Evolutionary conservation across 2,329 filamentous ascomycete species (phyloP), one percentile per base, ranked within the genome.

Genomic region (Hortaea werneckii): DNA sequence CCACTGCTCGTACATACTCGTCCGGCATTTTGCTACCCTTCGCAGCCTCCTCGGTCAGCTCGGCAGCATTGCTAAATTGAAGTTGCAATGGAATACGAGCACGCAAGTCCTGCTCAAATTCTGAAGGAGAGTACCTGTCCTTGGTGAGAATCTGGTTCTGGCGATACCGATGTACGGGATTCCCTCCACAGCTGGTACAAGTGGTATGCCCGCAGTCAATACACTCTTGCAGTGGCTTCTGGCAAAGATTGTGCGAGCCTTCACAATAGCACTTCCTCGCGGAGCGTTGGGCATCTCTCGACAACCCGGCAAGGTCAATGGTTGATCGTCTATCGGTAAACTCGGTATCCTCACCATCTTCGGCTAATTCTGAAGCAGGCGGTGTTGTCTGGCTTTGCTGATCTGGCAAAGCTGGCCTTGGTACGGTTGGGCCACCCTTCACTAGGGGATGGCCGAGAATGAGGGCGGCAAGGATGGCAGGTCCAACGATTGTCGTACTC

Each of bases 401-500:
- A 20, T 20, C 20, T 20, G 20, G 20, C 20, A 20, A 20, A 20
- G 20, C 20, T 20, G 20, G 20, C 20, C 20, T 20, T 20, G 20
- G 20, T 20, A 20, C 20, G 20, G 20, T 20, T 20, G 20, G 20
- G 20, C 20, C 20, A 20, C 20, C 20, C 20, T 20, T 20, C 20
- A 20, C 20, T 10, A 52, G 43, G 27, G 52, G 5, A 28, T 48
- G 47, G 3, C 64, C 66, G 28, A 64, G 50, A 71, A 79, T 72
- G 1, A 89, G 61, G 0, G 78, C 73, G 1, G 78, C 68, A 1
- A 86, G 55, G 1, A 85, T 72, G 0, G 77, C 75, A 1, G 76
- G 71, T 2, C 80, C 82, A 7, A 88, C 78, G 1, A 87, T 82
- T 0, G 85, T 83, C 0, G 78, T 79, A 1, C 77, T 80, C 85